Evolutionary conservation across 345 rosid species (phyloP).

Genomic region (Rhizophora mangle): DNA sequence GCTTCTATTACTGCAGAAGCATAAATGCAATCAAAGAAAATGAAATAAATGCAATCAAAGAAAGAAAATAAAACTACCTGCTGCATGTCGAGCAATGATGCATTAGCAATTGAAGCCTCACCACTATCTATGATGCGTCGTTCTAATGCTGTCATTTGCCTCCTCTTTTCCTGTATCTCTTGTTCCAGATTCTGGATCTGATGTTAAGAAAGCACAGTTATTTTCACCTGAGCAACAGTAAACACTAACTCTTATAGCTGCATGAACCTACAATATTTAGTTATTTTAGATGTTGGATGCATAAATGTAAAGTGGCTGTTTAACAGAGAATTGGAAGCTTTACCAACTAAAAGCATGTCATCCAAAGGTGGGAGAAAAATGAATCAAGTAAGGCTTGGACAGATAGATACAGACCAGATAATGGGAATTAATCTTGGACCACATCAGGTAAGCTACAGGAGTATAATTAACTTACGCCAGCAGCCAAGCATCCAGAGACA

Average conservation of each 20-base stretch:
- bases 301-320: background rate
- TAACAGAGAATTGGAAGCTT: background rate
- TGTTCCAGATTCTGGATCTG: slow-evolving; percentile 81
- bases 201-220: slow-evolving; percentile 17
- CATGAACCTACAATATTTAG: too few relatives aligned
- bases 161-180: slow-evolving; percentile 88
- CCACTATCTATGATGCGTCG: slow-evolving; percentile 86
- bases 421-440: background rate
- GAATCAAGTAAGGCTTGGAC: background rate
- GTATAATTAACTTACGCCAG: background rate
- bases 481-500: background rate
- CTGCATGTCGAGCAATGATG: slow-evolving; percentile 92
- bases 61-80: slow-evolving; percentile 51
- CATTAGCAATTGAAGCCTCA: slow-evolving; percentile 90
- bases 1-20: background rate
- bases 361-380: background rate
- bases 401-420: too few relatives aligned
- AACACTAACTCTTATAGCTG: background rate
- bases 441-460: background rate
- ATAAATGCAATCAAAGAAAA: slow-evolving; percentile 3
- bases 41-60: background rate
- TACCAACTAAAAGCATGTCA: background rate
- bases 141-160: slow-evolving; percentile 82
- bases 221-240: slow-evolving; percentile 5
- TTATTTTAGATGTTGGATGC: background rate